phyloP scores from a whole-genome alignment of 805 yeast species.

The Danielia reshetovae region DNA sequence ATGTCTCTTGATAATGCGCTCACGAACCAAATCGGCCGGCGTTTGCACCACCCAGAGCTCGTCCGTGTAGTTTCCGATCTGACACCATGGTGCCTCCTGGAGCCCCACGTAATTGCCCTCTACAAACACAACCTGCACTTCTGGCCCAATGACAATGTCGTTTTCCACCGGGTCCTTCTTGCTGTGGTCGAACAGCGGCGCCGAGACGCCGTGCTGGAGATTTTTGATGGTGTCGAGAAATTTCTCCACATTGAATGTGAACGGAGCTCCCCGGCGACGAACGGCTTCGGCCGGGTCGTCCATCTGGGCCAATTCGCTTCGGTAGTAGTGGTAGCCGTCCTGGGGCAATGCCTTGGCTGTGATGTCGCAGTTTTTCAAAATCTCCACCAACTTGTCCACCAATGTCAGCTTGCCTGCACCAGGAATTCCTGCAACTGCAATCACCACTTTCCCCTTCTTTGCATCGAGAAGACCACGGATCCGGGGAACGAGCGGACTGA shows the following conservation, averaged over 20 bases:
- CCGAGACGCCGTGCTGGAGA: constrained; percentile 25
- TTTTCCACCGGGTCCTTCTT: constrained; percentile 65
- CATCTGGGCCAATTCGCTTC: constrained; percentile 34
- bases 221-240: constrained; percentile 23
- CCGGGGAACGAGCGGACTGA: neutral
- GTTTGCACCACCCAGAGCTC: constrained; percentile 53
- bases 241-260: constrained; percentile 65
- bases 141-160: constrained; percentile 44
- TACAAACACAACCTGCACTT: constrained; percentile 53
- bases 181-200: constrained; percentile 76
- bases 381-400: constrained; percentile 44
- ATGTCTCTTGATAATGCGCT: constrained; percentile 67
- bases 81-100: constrained; percentile 55
- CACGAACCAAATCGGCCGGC: constrained; percentile 41
- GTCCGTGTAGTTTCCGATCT: constrained; percentile 35
- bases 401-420: constrained; percentile 83
- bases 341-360: constrained; percentile 29
- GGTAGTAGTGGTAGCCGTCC: constrained; percentile 38
- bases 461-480: constrained; percentile 1
- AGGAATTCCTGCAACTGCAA: constrained; percentile 72
- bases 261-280: constrained; percentile 76
- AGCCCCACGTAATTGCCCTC: constrained; percentile 77
- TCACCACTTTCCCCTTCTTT: constrained; percentile 41
- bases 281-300: constrained; percentile 56
- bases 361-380: constrained; percentile 15